Conservation (phyloP, 1,139 yeast species). For the Nakaseomyces glabratus region DNA sequence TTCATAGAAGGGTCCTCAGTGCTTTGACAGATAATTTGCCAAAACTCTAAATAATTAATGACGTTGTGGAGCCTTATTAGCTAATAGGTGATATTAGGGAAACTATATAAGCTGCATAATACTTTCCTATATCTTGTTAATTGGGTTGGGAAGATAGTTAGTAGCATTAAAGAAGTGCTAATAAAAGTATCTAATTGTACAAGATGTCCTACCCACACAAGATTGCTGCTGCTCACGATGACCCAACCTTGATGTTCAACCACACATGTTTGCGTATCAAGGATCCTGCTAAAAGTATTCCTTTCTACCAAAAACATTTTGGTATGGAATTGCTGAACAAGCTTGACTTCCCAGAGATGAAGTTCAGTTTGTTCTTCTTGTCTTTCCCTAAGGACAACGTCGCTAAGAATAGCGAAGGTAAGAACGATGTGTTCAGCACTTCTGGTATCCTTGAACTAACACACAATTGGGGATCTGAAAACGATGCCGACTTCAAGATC, state of each 20-base stretch:
- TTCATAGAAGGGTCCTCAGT: no score
- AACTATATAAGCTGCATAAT: no score
- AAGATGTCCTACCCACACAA: constrained; percentile 14
- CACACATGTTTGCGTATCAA: constrained; percentile 75
- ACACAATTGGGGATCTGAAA: constrained; percentile 69
- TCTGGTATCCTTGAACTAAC: constrained; percentile 79
- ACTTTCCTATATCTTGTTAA: no score
- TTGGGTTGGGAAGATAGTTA: no score
- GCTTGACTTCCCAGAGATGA: constrained; percentile 45
- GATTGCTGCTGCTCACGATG: constrained; percentile 19
- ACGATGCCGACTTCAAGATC: constrained; percentile 46
- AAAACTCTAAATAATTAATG: no score
- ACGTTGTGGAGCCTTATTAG: no score
- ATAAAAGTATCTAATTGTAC: no score
- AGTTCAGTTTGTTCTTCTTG: constrained; percentile 61
- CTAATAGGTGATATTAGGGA: no score
- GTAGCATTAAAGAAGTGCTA: no score
- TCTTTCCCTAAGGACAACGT: constrained; percentile 43
- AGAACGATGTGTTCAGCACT: constrained; percentile 36
- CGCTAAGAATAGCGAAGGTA: constrained; percentile 40
- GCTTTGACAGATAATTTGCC: no score
- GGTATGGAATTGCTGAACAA: constrained; percentile 59
- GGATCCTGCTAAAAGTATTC: constrained; percentile 64
- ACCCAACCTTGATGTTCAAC: constrained; percentile 37
- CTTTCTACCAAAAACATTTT: constrained; percentile 65